Base-by-base conservation (phyloP, 2,329 filamentous ascomycete species). In the Exophiala spinifera region DNA sequence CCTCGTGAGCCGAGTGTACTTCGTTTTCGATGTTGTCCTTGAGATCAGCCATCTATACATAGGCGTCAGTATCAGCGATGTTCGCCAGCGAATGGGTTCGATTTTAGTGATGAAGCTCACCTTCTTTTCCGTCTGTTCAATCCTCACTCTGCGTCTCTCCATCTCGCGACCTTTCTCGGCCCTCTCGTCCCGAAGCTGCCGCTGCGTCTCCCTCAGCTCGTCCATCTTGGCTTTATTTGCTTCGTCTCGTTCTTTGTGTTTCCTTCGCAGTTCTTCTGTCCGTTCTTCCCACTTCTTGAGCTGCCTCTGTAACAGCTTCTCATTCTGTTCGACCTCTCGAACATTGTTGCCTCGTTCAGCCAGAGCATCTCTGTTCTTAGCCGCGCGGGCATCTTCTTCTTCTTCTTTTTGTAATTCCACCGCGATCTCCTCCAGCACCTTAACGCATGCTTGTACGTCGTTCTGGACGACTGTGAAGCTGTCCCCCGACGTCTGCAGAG, bases 111-210 rank as follows among this genome's bases (percentile, higher is more conserved):
- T 14, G 34, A 17, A 51, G 17, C 77, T 64, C 77, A 91, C 91
- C 88, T 97, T 97, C 77, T 97, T 97, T 80, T 97, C 92, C 7
- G 90, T 96, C 76, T 96, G 91, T 74, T 99, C 94, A 61, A 99
- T 97, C 57, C 91, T 80, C n/a, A 96, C 89, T 63, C 89, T 84
- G 65, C 91, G 80, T 67, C 88, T 85, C 76, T 99, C 94, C 75
- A 97, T 95, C 67, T 97, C 92, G 54, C 89, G 86, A 31, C 87
- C 86, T 74, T 95, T 95, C 51, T 94, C 89, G 1, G 82, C 82
- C 59, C 91, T 81, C 77, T 99, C 92, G 67, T 92, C 88, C 0
- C 87, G 88, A 57, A 97, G 76, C 67, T 85, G 84, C 66, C 84
- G 84, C 71, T 99, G 92, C 44, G 91, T 81, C 3, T 80, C 83